Evolutionary conservation across 1,139 yeast genomes (phyloP).

Genomic region (Nadsonia starkeyi-henricii): DNA sequence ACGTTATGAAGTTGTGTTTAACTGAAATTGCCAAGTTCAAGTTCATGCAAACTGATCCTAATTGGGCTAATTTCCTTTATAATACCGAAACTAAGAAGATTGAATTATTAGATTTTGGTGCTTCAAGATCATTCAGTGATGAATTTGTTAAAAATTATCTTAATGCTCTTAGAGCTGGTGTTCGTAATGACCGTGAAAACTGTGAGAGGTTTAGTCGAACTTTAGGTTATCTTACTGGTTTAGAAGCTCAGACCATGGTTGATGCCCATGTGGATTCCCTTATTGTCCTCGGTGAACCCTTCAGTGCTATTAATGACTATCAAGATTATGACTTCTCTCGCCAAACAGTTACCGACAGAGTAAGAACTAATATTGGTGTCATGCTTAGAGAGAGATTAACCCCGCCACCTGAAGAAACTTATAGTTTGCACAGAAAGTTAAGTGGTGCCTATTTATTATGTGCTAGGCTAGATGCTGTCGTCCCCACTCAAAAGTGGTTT

Average conservation of each 20-base stretch:
- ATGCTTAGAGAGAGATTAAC: conserved; percentile 87
- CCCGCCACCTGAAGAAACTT: conserved; percentile 98
- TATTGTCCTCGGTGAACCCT: conserved; percentile 85
- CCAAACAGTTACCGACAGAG: conserved; percentile 90
- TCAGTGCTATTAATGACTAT: conserved; percentile 39
- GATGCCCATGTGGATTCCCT: conserved; percentile 88
- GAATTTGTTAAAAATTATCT: conserved; percentile 60
- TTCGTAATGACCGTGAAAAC: conserved; percentile 46
- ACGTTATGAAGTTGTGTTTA: conserved; percentile 76
- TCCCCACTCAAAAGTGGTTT: conserved; percentile 71
- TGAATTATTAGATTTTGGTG: conserved; percentile 89
- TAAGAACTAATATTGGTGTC: conserved; percentile 66
- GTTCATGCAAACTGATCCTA: conserved; percentile 98
- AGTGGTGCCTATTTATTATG: conserved; percentile 89
- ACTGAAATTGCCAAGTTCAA: conserved; percentile 70
- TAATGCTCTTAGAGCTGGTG: conserved; percentile 63
- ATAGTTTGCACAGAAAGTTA: conserved; percentile 83
- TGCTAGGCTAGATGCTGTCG: conserved; percentile 69
- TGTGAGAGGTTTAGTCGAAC: conserved; percentile 54
- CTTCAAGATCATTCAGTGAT: conserved; percentile 65
- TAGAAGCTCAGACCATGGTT: conserved; percentile 77
- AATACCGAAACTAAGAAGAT: conserved; percentile 50
- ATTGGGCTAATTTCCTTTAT: conserved; percentile 95
- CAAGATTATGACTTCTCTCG: conserved; percentile 52
- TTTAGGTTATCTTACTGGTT: conserved; percentile 83